phyloP scores from a whole-genome alignment of 495 filamentous ascomycete genomes.

The Annulohypoxylon bovei region DNA sequence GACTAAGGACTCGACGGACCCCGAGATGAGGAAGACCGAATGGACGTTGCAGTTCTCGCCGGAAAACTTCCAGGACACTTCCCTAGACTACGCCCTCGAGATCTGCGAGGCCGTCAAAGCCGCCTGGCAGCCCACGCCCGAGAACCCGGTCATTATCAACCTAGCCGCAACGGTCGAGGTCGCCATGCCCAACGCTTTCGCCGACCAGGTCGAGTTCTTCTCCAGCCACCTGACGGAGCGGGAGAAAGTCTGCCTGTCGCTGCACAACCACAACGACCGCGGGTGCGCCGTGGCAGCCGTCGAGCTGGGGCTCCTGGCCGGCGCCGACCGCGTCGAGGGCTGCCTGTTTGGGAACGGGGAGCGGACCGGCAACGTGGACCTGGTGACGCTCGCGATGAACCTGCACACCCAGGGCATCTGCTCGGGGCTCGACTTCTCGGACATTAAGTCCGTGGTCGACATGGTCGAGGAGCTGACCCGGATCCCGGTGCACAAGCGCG shows the following conservation, averaged over 20 bases:
- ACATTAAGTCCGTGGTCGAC: background rate
- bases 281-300: background rate
- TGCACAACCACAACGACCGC: background rate
- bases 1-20: background rate
- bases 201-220: background rate
- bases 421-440: background rate
- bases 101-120: background rate
- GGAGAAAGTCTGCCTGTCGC: background rate
- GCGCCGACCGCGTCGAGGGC: constrained; percentile 49
- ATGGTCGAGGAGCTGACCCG: background rate
- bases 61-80: background rate
- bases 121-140: background rate
- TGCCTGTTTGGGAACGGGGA: constrained; percentile 40
- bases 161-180: background rate
- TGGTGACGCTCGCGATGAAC: constrained; percentile 35
- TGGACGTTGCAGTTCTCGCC: background rate
- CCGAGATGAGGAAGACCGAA: background rate
- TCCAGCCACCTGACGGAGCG: background rate
- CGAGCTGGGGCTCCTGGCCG: background rate
- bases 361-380: constrained; percentile 37
- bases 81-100: background rate
- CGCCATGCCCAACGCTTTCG: background rate
- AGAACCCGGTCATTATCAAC: background rate
- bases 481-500: background rate
- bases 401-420: constrained; percentile 30